Conservation (phyloP, 495 filamentous ascomycete genomes). For the Aspergillus baeticus region DNA sequence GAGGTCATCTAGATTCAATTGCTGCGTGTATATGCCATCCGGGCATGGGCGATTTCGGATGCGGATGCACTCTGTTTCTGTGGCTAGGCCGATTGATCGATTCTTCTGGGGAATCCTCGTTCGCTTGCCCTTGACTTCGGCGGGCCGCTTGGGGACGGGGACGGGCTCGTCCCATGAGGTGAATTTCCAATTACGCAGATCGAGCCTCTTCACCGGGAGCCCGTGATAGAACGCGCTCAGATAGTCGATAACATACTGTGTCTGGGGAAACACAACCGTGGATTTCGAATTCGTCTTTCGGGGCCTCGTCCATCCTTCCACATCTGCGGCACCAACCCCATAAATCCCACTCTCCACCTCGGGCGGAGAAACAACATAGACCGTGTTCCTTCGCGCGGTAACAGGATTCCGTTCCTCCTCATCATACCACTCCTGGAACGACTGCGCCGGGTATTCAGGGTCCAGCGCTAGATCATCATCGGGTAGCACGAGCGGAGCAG, state of each 20-base stretch:
- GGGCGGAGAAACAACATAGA: constrained; percentile 55
- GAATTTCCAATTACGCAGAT: constrained; percentile 37
- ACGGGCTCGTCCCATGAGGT: constrained; percentile 38
- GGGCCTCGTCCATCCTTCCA: neutral
- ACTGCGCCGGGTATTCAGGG: constrained; percentile 55
- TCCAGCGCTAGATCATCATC: constrained; percentile 57
- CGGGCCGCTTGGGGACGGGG: neutral
- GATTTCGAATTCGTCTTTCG: constrained; percentile 10
- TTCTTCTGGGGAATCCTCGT: constrained; percentile 1
- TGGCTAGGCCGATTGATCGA: constrained; percentile 40
- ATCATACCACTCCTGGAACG: constrained; percentile 52
- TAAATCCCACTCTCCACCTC: constrained; percentile 18
- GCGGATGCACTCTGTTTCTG: constrained; percentile 38
- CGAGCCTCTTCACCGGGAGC: constrained; percentile 45
- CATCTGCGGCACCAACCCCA: neutral
- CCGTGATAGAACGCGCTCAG: constrained; percentile 62
- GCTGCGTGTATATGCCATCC: constrained; percentile 45
- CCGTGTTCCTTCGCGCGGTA: constrained; percentile 41
- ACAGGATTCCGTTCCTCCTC: constrained; percentile 53
- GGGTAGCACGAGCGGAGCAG: constrained; percentile 60
- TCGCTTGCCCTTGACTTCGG: too few species aligned
- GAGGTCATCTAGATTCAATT: constrained; percentile 64
- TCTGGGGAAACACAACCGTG: constrained; percentile 20
- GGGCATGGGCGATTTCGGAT: constrained; percentile 54
- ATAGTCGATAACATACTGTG: constrained; percentile 48